These are phyloP conservation scores for Pseudotulostoma volvatum DNA, from an alignment of 495 filamentous ascomycete genomes.

Conservation along the genomic window DNA sequence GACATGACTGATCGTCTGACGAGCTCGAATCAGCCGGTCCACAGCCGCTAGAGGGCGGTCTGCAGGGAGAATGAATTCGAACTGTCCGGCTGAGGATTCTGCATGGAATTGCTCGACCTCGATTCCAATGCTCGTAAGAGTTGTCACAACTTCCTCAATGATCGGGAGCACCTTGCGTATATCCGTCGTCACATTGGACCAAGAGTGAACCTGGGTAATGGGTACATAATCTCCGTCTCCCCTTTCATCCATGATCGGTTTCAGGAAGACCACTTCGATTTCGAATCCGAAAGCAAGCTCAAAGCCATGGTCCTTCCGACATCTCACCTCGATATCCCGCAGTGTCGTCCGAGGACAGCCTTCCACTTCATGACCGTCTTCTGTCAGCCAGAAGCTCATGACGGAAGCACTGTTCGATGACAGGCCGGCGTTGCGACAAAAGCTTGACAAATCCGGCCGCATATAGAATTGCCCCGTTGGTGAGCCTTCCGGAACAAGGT, in stretches of 20 bases:
- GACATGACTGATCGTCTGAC: conserved; percentile 44
- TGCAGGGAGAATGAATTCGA: conserved; percentile 61
- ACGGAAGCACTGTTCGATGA: conserved; percentile 35
- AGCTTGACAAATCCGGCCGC: conserved; percentile 41
- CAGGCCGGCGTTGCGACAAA: conserved; percentile 36
- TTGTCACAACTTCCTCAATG: conserved; percentile 44
- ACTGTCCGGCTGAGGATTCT: conserved; percentile 60
- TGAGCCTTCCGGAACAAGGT: conserved; percentile 17
- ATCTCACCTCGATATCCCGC: conserved; percentile 29
- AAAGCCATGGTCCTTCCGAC: conserved; percentile 23
- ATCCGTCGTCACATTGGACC: conserved; percentile 27
- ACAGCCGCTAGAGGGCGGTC: conserved; percentile 48
- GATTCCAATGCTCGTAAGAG: conserved; percentile 44
- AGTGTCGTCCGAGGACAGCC: conserved; percentile 46
- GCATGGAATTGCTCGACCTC: conserved; percentile 60
- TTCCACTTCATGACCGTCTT: conserved; percentile 18
- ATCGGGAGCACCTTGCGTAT: conserved; percentile 31
- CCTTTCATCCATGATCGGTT: conserved; percentile 7
- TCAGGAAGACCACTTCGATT: conserved; percentile 63
- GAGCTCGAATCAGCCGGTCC: conserved; percentile 55
- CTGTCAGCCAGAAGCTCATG: conserved; percentile 37
- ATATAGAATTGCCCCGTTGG: conserved; percentile 44
- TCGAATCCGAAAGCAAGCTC: conserved; percentile 62
- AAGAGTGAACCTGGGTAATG: conserved; percentile 31
- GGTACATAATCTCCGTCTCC: conserved; percentile 4